Evolutionary conservation across 495 filamentous ascomycete species (phyloP).

Genomic region (Tricharina praecox): DNA sequence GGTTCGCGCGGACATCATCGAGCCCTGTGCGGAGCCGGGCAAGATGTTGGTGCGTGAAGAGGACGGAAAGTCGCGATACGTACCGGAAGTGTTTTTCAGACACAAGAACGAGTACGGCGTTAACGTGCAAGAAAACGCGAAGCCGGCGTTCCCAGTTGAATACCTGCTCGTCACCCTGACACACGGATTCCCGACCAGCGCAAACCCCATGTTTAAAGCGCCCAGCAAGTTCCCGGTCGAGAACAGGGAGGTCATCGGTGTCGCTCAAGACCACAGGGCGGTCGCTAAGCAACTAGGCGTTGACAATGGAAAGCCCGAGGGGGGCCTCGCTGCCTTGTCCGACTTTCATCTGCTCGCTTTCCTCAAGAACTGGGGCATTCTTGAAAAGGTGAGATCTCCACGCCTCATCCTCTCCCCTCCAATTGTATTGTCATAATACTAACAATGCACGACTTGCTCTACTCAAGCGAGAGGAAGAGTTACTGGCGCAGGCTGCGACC

Average conservation of each 20-base stretch:
- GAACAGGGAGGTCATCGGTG: conserved; percentile 70
- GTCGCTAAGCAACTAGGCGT: conserved; percentile 46
- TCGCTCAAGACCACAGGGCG: conserved; percentile 54
- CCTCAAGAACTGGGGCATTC: conserved; percentile 58
- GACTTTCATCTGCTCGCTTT: conserved; percentile 90
- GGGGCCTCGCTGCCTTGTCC: conserved; percentile 51
- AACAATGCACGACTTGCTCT: background rate
- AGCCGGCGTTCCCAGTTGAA: conserved; percentile 88
- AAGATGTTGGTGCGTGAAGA: conserved; percentile 92
- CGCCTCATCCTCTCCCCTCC: background rate
- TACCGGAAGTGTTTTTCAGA: conserved; percentile 94
- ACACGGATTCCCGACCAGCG: conserved; percentile 77
- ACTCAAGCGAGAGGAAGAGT: conserved; percentile 66
- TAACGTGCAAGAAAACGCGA: conserved; percentile 92
- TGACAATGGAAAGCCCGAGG: conserved; percentile 34
- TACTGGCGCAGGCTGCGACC: conserved; percentile 69
- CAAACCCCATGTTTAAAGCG: conserved; percentile 50
- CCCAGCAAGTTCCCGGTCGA: conserved; percentile 62
- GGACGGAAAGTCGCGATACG: conserved; percentile 73
- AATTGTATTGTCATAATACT: too few relatives aligned
- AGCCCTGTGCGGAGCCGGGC: conserved; percentile 79
- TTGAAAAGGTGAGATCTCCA: conserved; percentile 52
- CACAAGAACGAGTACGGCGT: conserved; percentile 91
- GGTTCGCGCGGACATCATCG: conserved; percentile 86
- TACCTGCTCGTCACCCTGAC: conserved; percentile 92